phyloP scores from a whole-genome alignment of 345 rosid genomes.

The Salix udensis region DNA sequence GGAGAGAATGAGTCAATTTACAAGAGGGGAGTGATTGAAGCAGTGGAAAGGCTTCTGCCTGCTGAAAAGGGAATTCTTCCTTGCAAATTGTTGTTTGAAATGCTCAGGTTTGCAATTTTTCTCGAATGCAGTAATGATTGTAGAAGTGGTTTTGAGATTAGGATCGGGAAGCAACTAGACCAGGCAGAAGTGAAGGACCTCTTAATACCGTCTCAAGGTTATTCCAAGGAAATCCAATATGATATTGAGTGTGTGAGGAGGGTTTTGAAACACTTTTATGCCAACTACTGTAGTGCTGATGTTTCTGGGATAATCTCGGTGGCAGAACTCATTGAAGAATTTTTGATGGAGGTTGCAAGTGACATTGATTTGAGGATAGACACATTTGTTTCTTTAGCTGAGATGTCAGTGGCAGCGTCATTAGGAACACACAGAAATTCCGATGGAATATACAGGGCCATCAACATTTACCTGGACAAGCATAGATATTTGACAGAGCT shows the following conservation, averaged over 20 bases:
- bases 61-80: conserved; percentile 46
- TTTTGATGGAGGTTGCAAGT: conserved; percentile 50
- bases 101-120: conserved; percentile 45
- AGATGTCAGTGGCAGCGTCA: conserved; percentile 49
- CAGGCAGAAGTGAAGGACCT: conserved; percentile 58
- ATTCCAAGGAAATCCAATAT: conserved; percentile 46
- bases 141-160: conserved; percentile 57
- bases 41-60: conserved; percentile 65
- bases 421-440: conserved; percentile 40
- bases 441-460: conserved; percentile 68
- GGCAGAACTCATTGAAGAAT: conserved; percentile 66
- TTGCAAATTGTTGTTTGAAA: conserved; percentile 48
- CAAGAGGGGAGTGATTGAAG: conserved; percentile 56
- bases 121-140: conserved; percentile 54
- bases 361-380: conserved; percentile 48
- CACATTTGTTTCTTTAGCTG: conserved; percentile 49
- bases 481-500: conserved; percentile 51
- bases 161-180: conserved; percentile 74
- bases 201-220: conserved; percentile 45
- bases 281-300: conserved; percentile 28
- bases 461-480: conserved; percentile 62
- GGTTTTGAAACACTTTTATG: conserved; percentile 53
- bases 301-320: conserved; percentile 35
- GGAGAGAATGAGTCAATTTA: conserved; percentile 30
- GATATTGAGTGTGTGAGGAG: conserved; percentile 57